Conservation (phyloP, 73 alveolate genomes). For the Breviolum minutum region DNA sequence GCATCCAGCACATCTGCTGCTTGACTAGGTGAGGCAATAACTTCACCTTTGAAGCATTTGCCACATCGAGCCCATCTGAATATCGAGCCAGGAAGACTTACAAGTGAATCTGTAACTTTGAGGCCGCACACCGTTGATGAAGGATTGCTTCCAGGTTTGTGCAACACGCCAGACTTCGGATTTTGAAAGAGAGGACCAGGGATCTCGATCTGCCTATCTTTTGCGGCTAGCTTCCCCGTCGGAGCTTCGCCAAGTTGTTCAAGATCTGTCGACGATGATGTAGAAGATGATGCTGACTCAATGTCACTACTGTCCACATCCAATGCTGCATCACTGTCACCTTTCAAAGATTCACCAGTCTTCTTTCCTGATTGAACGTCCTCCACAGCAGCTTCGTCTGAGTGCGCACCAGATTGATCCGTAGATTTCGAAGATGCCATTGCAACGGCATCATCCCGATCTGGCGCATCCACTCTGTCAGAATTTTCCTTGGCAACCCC, state of each 20-base stretch:
- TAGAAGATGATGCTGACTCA: neutral
- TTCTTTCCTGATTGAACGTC: no score
- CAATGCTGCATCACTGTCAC: neutral
- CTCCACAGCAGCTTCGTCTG: no score
- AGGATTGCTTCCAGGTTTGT: no score
- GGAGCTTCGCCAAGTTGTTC: neutral
- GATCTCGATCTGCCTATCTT: neutral
- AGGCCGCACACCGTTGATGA: neutral
- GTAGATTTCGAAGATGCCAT: no score
- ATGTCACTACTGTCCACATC: neutral
- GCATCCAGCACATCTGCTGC: neutral
- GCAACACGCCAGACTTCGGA: neutral
- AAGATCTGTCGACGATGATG: neutral
- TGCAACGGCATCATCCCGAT: no score
- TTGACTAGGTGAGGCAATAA: neutral
- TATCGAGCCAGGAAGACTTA: neutral
- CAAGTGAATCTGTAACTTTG: neutral
- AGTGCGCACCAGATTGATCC: no score
- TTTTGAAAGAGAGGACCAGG: slow-evolving; percentile 5
- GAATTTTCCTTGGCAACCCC: no score
- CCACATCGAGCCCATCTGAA: neutral
- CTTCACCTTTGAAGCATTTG: neutral
- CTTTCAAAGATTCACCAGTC: neutral
- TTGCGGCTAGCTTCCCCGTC: neutral
- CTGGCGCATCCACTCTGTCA: no score